These are phyloP conservation scores for Microstroma glucosiphilum DNA, from an alignment of 1,284 basidiomycete genomes.

Conservation along the genomic window DNA sequence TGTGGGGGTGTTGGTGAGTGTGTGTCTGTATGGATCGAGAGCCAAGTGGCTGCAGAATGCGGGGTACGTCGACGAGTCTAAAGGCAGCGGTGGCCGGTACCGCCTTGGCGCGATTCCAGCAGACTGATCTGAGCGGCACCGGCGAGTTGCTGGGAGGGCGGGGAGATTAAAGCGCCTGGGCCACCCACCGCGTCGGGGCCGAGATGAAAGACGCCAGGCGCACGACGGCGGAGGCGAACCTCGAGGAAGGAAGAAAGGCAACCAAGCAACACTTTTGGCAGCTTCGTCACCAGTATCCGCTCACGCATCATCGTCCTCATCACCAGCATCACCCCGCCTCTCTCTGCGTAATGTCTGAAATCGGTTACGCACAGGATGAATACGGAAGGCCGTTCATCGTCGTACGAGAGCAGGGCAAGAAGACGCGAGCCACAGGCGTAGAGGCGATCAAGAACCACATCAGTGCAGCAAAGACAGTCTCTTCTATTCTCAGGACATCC, in stretches of 20 bases:
- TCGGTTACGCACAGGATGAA: constrained; percentile 55
- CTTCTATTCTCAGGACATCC: constrained; percentile 91
- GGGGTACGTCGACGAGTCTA: too few relatives aligned
- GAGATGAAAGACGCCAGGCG: too few relatives aligned
- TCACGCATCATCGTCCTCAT: not conserved
- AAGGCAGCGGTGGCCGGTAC: too few relatives aligned
- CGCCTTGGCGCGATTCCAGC: too few relatives aligned
- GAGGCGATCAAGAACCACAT: constrained; percentile 77
- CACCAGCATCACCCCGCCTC: not conserved
- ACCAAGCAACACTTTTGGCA: too few relatives aligned
- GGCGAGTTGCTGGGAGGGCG: too few relatives aligned
- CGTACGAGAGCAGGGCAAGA: constrained; percentile 86
- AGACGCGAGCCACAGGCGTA: constrained; percentile 86
- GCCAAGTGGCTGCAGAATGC: not conserved
- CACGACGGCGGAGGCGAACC: too few relatives aligned
- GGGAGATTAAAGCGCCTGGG: too few relatives aligned
- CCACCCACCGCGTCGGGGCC: too few relatives aligned
- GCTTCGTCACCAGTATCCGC: too few relatives aligned
- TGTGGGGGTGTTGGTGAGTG: not conserved
- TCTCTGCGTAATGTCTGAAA: constrained; percentile 32
- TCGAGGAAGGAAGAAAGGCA: too few relatives aligned
- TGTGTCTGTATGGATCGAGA: not conserved
- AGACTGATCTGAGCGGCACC: too few relatives aligned
- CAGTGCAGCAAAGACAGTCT: constrained; percentile 78
- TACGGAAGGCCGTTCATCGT: constrained; percentile 97